Evolutionary conservation across 2,329 filamentous ascomycete genomes (phyloP).

Genomic region (Cladosporium sp.): DNA sequence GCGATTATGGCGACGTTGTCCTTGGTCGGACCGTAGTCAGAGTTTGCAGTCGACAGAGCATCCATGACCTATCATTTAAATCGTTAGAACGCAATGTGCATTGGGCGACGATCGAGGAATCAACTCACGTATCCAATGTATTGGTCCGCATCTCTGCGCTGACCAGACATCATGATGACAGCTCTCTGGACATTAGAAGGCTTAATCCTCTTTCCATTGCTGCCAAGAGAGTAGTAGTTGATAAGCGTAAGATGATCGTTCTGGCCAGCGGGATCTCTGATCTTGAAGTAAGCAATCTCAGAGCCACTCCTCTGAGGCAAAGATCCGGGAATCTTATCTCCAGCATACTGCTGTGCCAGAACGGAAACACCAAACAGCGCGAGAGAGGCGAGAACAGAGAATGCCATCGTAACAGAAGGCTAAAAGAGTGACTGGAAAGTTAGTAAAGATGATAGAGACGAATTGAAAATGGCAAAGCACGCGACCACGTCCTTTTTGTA

Average conservation of each 20-base stretch:
- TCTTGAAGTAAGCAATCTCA: slow-evolving; percentile 36
- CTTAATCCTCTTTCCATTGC: slow-evolving; percentile 26
- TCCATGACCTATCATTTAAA: slow-evolving; percentile 19
- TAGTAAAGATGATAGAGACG: background rate
- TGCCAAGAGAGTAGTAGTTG: slow-evolving; percentile 35
- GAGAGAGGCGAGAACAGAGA: background rate
- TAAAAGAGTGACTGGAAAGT: background rate
- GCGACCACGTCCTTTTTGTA: background rate
- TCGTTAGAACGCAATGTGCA: slow-evolving; percentile 18
- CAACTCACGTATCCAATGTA: slow-evolving; percentile 29
- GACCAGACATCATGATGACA: slow-evolving; percentile 34
- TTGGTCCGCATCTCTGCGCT: slow-evolving; percentile 30
- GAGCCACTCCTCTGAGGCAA: slow-evolving; percentile 24
- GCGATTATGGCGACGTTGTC: slow-evolving; percentile 35
- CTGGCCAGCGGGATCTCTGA: slow-evolving; percentile 28
- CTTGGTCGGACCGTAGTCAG: slow-evolving; percentile 26
- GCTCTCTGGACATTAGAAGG: slow-evolving; percentile 30
- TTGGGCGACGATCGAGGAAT: background rate
- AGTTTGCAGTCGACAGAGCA: slow-evolving; percentile 10
- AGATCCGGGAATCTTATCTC: slow-evolving; percentile 25
- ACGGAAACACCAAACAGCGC: slow-evolving; percentile 2
- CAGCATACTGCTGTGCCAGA: slow-evolving; percentile 29
- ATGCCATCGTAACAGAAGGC: background rate
- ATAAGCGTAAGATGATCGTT: slow-evolving; percentile 31
- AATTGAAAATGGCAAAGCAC: background rate